phyloP scores from a whole-genome alignment of 768 basidiomycete genomes.

The Macrolepiota dolichaula region DNA sequence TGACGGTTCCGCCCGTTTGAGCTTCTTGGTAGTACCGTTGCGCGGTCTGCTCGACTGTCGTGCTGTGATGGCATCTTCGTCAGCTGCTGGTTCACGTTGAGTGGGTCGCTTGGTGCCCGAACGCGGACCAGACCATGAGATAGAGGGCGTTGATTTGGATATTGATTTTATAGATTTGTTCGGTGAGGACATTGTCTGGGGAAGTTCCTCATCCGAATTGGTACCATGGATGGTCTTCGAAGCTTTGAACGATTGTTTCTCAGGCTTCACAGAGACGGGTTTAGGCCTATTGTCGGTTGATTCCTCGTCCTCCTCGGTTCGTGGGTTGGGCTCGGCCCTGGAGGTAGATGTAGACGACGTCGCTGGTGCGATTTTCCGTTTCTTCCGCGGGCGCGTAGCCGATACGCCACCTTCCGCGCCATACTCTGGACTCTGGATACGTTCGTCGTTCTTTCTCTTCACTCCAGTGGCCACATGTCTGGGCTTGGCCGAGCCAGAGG shows the following conservation, averaged over 20 bases:
- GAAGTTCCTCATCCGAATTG: background rate
- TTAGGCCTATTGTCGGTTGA: background rate
- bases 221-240: background rate
- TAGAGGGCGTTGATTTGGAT: background rate
- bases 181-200: background rate
- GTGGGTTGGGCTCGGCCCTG: background rate
- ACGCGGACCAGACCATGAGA: background rate
- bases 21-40: background rate
- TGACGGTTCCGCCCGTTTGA: background rate
- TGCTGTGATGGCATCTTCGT: background rate
- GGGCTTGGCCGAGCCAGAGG: background rate
- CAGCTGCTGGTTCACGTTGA: background rate
- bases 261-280: too few relatives aligned
- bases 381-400: conserved; percentile 20
- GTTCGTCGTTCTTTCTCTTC: conserved; percentile 4
- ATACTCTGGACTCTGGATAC: background rate
- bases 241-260: background rate
- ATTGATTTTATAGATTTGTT: too few relatives aligned
- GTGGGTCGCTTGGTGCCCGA: too few relatives aligned
- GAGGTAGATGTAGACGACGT: background rate
- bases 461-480: conserved; percentile 1
- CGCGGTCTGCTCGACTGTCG: background rate
- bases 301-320: conserved; percentile 12
- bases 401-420: background rate
- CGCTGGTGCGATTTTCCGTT: conserved; percentile 22